Base-by-base conservation (phyloP, 116 monocot genomes). In the Zostera marina region DNA sequence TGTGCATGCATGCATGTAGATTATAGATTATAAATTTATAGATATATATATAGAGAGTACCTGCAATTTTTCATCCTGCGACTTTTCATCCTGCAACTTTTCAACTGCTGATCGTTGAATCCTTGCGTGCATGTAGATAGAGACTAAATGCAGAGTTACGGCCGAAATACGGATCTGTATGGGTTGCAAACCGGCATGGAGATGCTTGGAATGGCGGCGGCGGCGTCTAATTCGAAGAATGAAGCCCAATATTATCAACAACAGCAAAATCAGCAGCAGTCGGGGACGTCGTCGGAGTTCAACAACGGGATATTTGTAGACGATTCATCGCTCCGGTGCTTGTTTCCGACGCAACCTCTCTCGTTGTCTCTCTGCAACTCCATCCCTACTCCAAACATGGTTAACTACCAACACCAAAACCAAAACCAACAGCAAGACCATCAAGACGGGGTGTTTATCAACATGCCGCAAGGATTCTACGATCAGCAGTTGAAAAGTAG, bases 121-220 rank as follows among this genome's bases (percentile, higher is more conserved):
- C n/a, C n/a, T n/a, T n/a, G n/a, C n/a, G n/a, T 38, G 38, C 15
- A n/a, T n/a, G 7, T 8, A 19, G 0, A 19, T 42, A 48, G 2
- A 40, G 41, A 52, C 23, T 19, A 11, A 9, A 65, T 79, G 68
- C 70, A 84, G 53, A 59, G 77, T 45, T 72, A 69, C 56, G 68
- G 63, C n/a, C 16, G 60, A 26, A 56, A 46, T 42, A 62, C 53
- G 13, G 83, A 79, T 15, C 64, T 83, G 0, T 73, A 75, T 65
- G 63, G 61, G 60, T 56, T 80, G 20, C 79, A 77, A 43, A 58
- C 69, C 5, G 76, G 83, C 48, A 84, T 89, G 66, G 80, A 84
- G 68, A 68, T 81, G 81, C 62, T 86, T 12, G 81, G 73, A 17
- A 23, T 85, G 32, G 66, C 72, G 15, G 40, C 80, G n/a, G n/a